phyloP scores from a whole-genome alignment of 129 eudicot genomes.

The Artemisia tridentata region DNA sequence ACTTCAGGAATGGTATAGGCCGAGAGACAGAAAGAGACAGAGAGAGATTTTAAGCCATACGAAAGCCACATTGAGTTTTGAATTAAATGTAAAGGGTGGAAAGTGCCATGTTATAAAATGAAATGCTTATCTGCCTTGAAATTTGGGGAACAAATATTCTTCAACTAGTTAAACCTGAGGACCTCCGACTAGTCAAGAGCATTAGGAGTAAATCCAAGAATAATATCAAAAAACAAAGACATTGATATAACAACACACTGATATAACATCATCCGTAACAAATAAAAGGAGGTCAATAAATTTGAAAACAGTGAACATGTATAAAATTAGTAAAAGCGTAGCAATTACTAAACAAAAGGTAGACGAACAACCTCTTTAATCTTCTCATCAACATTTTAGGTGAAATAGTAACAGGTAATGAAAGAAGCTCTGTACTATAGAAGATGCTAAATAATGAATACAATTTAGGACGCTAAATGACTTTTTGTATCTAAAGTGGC shows the following conservation, averaged over 20 bases:
- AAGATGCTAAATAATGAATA: constrained; percentile 5
- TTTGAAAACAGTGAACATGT: constrained; percentile 1
- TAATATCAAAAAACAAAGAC: not conserved
- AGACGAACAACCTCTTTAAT: constrained; percentile 40
- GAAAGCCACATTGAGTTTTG: constrained; percentile 15
- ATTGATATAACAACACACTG: not conserved
- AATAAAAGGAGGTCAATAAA: not conserved
- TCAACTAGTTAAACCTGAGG: constrained; percentile 19
- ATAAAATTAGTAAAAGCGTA: constrained; percentile 15
- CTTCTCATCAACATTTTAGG: constrained; percentile 9
- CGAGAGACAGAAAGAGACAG: too few species aligned
- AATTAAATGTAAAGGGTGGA: constrained; percentile 4
- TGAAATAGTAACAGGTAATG: constrained; percentile 7
- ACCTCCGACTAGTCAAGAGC: constrained; percentile 10
- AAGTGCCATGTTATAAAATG: constrained; percentile 11
- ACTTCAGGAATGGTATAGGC: too few species aligned
- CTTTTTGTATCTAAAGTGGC: constrained; percentile 5
- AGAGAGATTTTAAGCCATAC: constrained; percentile 1
- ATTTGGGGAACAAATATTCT: constrained; percentile 27
- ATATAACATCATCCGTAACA: not conserved
- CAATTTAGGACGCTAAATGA: constrained; percentile 5
- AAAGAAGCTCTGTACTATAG: constrained; percentile 4
- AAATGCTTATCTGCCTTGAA: constrained; percentile 24
- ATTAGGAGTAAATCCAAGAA: not conserved
- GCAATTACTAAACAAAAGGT: constrained; percentile 25